Percentiles rank a stretch among this genome's conserved stretches.
phyloP scores from a whole-genome alignment of 371 early-diverging fungal genomes.

The Phascolomyces articulosus region DNA sequence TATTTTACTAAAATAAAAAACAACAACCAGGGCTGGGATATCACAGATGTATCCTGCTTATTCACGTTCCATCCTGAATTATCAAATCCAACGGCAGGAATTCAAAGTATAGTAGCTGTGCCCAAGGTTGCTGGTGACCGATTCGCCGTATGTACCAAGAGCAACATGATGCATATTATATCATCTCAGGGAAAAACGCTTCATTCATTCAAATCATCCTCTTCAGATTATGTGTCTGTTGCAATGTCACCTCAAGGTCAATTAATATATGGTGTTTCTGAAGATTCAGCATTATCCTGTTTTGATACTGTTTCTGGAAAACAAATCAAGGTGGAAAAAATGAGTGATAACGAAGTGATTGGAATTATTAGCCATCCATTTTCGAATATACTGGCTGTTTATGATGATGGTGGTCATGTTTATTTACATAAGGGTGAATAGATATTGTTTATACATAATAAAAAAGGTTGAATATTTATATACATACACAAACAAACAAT shows the following conservation, averaged over 20 bases:
- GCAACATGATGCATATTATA: slow-evolving; percentile 64
- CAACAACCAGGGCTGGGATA: slow-evolving; percentile 75
- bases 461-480: slow-evolving; percentile 6
- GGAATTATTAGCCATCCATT: slow-evolving; percentile 77
- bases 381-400: slow-evolving; percentile 72
- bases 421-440: slow-evolving; percentile 50
- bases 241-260: slow-evolving; percentile 77
- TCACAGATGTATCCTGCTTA: slow-evolving; percentile 52
- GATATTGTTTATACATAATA: no score
- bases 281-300: slow-evolving; percentile 64
- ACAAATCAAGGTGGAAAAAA: slow-evolving; percentile 26
- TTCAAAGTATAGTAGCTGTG: slow-evolving; percentile 35
- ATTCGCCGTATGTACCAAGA: slow-evolving; percentile 73
- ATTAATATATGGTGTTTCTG: slow-evolving; percentile 72
- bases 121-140: slow-evolving; percentile 62
- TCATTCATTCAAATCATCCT: slow-evolving; percentile 35
- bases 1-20: background rate
- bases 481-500: background rate
- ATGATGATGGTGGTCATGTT: slow-evolving; percentile 70
- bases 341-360: slow-evolving; percentile 69
- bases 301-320: slow-evolving; percentile 60
- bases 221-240: slow-evolving; percentile 64
- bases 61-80: slow-evolving; percentile 49
- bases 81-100: slow-evolving; percentile 23
- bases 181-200: slow-evolving; percentile 60